Evolutionary conservation across 2,329 filamentous ascomycete species (phyloP).

Genomic region (Nothophaeocryptopus gaeumannii): DNA sequence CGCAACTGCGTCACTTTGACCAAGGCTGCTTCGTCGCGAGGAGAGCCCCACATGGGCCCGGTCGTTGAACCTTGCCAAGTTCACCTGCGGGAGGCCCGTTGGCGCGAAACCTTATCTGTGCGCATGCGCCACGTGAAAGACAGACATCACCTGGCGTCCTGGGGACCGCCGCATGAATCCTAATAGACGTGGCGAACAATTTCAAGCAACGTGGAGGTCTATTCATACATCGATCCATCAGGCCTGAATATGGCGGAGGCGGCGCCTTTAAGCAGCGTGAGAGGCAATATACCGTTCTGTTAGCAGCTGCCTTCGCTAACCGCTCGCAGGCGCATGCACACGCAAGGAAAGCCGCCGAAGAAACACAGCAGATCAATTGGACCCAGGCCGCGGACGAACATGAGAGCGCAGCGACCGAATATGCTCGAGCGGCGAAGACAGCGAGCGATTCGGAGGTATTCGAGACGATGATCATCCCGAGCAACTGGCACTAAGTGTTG

Average conservation of each 20-base stretch:
- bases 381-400: constrained; percentile 84
- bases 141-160: too few relatives aligned
- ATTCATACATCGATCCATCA: too few relatives aligned
- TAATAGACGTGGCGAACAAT: too few relatives aligned
- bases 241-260: constrained; percentile 24
- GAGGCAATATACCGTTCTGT: not conserved
- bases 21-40: too few relatives aligned
- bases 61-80: too few relatives aligned
- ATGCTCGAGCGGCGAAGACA: constrained; percentile 73
- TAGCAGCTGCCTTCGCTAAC: constrained; percentile 4
- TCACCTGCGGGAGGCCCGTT: too few relatives aligned
- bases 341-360: constrained; percentile 76
- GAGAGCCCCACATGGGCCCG: too few relatives aligned
- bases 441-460: constrained; percentile 61
- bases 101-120: too few relatives aligned
- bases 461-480: not conserved
- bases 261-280: constrained; percentile 25
- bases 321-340: constrained; percentile 73
- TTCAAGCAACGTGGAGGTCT: too few relatives aligned
- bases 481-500: not conserved
- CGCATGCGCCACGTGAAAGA: too few relatives aligned
- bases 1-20: too few relatives aligned
- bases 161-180: too few relatives aligned
- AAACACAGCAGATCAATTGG: constrained; percentile 66
- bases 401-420: constrained; percentile 81